Evolutionary conservation across 1,284 basidiomycete genomes (phyloP), one percentile per base, ranked within the genome.

Genomic region (Sanghuangporus sanghuang): DNA sequence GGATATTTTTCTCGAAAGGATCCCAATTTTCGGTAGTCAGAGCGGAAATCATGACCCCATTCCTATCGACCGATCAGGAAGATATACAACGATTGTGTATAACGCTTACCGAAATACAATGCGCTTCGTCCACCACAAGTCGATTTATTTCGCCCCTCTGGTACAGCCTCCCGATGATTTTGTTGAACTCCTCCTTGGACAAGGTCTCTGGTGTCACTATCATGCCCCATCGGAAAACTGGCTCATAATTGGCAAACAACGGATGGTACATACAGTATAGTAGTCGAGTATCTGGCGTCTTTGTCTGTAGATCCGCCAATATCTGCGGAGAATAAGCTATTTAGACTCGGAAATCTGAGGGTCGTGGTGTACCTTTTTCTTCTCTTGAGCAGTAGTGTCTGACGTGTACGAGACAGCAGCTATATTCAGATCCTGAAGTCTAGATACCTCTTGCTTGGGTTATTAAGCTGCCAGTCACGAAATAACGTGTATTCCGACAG

Each of bases 91-190:
- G 11, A 9, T 38, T 36, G 69, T 80, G 38, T 11, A 16, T 7
- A 36, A 6, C 16, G 16, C 14, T 69, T 67, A 90, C 87, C n/a
- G 89, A 90, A 62, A 95, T 92, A 66, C 92, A 93, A 72, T 94
- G 92, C 0, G 91, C 92, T 80, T 96, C 93, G 67, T 95, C 92
- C 2, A 93, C 80, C 3, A 95, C 90, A 18, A 94, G 74, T 3
- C 91, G 78, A 61, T 85, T 86, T 8, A 95, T 74, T 64, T 85
- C 79, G 12, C 78, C 77, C 27, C 85, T 79, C 11, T 76, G 70
- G 64, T 90, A 79, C 1, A 89, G 73, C 0, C 70, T 74, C 7
- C 77, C 74, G 32, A 95, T 75, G 2, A 85, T 73, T 27, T 73
- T 73, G 66, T 78, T 73, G 64, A 92, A 85, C 23, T 85, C 83